Conservation (phyloP, 345 rosid species). For the Sisymbrium altissimum region DNA sequence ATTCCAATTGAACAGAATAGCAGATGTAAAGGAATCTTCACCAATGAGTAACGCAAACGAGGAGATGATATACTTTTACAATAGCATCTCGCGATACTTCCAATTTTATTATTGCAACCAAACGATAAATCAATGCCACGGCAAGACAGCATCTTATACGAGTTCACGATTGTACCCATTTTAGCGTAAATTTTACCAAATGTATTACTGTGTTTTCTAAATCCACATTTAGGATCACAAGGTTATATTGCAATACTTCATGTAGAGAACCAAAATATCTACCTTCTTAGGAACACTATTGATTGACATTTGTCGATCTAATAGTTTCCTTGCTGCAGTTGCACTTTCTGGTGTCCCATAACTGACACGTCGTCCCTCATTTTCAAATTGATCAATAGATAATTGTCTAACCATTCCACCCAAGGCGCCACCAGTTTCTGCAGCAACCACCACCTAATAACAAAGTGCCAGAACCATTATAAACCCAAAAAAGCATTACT, state of each 20-base stretch:
- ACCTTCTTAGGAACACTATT: conserved; percentile 92
- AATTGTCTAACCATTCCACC: conserved; percentile 91
- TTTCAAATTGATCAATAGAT: conserved; percentile 92
- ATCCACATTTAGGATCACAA: conserved; percentile 11
- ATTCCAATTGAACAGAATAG: background rate
- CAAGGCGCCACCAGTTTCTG: conserved; percentile 87
- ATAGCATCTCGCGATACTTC: background rate
- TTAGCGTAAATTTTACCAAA: background rate
- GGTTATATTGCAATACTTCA: conserved; percentile 10
- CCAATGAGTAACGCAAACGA: background rate
- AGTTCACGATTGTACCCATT: background rate
- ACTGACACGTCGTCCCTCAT: conserved; percentile 86
- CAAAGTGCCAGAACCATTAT: conserved; percentile 18
- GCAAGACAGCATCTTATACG: background rate
- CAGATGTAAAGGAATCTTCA: background rate
- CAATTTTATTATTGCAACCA: background rate
- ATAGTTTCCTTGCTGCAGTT: conserved; percentile 83
- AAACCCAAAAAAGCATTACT: background rate
- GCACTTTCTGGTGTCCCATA: conserved; percentile 89
- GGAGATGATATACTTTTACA: background rate
- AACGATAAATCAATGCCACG: background rate
- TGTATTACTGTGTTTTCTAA: background rate
- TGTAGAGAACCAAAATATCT: conserved; percentile 10
- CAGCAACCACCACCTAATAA: conserved; percentile 80
- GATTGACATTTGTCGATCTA: conserved; percentile 88